phyloP scores from a whole-genome alignment of 805 yeast species.

The Dipodascopsis uninucleata region DNA sequence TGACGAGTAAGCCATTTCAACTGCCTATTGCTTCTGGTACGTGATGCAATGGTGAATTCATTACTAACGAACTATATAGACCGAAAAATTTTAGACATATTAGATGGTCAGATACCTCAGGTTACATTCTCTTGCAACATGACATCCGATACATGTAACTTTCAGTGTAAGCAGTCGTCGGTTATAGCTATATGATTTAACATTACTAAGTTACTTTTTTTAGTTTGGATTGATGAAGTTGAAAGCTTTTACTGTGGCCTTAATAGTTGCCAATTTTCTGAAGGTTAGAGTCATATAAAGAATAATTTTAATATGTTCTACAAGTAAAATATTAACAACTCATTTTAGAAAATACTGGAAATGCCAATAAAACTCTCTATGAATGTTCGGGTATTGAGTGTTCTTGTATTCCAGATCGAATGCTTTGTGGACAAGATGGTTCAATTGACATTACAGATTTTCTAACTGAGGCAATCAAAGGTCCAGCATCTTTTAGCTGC shows the following conservation, averaged over 20 bases:
- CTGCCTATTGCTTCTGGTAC: constrained; percentile 30
- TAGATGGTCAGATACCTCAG: constrained; percentile 80
- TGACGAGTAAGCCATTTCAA: constrained; percentile 66
- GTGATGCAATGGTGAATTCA: not conserved
- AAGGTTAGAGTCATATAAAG: constrained; percentile 49
- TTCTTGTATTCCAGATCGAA: constrained; percentile 84
- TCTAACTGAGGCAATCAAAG: constrained; percentile 78
- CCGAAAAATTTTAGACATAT: constrained; percentile 72
- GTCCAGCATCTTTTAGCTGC: constrained; percentile 91
- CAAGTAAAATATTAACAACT: not conserved
- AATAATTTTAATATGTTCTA: not conserved
- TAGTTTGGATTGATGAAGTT: constrained; percentile 80
- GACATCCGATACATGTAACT: constrained; percentile 63
- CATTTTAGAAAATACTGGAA: constrained; percentile 18
- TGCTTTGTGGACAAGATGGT: constrained; percentile 91
- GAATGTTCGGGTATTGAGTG: constrained; percentile 77
- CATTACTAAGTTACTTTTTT: not conserved
- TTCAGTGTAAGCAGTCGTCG: constrained; percentile 51
- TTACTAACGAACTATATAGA: constrained; percentile 16
- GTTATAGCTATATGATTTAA: no score
- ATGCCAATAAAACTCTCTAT: constrained; percentile 66
- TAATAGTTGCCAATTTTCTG: constrained; percentile 63
- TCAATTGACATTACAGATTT: constrained; percentile 89
- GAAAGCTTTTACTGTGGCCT: constrained; percentile 92
- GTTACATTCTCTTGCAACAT: constrained; percentile 86